These are phyloP conservation scores for Beauveria brongniartii DNA, from an alignment of 2,329 filamentous ascomycete species.

Conservation along the genomic window DNA sequence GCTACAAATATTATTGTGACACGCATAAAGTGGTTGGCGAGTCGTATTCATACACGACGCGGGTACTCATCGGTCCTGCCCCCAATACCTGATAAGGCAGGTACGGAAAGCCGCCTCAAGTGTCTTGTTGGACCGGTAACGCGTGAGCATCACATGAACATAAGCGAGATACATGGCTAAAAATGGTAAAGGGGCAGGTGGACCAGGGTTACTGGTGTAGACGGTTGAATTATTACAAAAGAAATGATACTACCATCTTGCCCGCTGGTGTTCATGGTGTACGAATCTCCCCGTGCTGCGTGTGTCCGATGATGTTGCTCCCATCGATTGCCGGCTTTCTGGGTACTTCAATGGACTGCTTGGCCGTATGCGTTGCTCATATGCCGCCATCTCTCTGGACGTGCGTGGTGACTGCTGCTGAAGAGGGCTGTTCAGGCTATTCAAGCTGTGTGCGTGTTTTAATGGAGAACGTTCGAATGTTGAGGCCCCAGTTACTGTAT, in stretches of 20 bases:
- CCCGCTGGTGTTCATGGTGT: background rate
- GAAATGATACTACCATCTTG: slow-evolving; percentile 2
- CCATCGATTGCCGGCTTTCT: slow-evolving; percentile 22
- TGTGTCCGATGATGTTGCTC: background rate
- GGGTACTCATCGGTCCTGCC: background rate
- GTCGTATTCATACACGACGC: background rate
- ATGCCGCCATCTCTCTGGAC: slow-evolving; percentile 52
- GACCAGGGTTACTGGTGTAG: background rate
- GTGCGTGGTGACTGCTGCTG: slow-evolving; percentile 44
- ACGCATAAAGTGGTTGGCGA: background rate
- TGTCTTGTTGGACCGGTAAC: background rate
- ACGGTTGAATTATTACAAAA: background rate
- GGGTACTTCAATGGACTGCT: slow-evolving; percentile 34
- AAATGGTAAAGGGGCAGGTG: background rate
- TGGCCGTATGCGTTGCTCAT: slow-evolving; percentile 39
- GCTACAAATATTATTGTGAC: background rate
- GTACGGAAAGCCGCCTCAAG: background rate
- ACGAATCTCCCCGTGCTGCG: background rate
- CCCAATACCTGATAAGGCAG: background rate
- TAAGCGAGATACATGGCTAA: background rate
- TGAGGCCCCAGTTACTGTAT: slow-evolving; percentile 51
- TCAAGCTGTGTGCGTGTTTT: slow-evolving; percentile 63
- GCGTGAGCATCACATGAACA: background rate
- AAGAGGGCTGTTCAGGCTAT: slow-evolving; percentile 39
- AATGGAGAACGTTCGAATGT: slow-evolving; percentile 75